Conservation (phyloP, 2,329 filamentous ascomycete genomes). For the Calycina herbarum region DNA sequence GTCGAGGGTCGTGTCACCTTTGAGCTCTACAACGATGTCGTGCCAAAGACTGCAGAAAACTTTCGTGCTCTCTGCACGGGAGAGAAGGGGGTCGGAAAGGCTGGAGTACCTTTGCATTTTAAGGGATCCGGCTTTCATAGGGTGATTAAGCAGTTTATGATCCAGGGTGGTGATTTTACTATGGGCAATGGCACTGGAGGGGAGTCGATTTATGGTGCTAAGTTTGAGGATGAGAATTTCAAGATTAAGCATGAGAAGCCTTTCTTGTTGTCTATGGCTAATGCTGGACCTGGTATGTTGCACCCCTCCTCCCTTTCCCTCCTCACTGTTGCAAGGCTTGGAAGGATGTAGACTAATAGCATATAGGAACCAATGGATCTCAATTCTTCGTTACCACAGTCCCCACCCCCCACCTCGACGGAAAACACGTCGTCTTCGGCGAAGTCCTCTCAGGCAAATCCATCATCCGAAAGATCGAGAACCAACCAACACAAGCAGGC, state of each 20-base stretch:
- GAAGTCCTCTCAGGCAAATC: constrained; percentile 93
- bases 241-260: constrained; percentile 87
- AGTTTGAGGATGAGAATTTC: constrained; percentile 98
- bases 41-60: constrained; percentile 95
- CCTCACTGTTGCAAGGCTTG: background rate
- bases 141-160: constrained; percentile 99
- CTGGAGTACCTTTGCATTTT: constrained; percentile 85
- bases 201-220: constrained; percentile 95
- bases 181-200: constrained; percentile 91
- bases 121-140: constrained; percentile 93
- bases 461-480: constrained; percentile 86
- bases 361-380: constrained; percentile 82
- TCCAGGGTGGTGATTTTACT: constrained; percentile 97
- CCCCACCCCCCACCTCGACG: constrained; percentile 88
- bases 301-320: background rate
- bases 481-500: constrained; percentile 67
- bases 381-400: constrained; percentile 99
- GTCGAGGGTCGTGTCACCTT: constrained; percentile 78
- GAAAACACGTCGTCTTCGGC: constrained; percentile 97
- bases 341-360: constrained; percentile 14
- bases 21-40: constrained; percentile 74
- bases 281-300: constrained; percentile 79
- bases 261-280: constrained; percentile 96
- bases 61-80: constrained; percentile 93
- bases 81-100: constrained; percentile 82